Conservation (phyloP, 495 filamentous ascomycete species). For the Rhizodiscina lignyota region DNA sequence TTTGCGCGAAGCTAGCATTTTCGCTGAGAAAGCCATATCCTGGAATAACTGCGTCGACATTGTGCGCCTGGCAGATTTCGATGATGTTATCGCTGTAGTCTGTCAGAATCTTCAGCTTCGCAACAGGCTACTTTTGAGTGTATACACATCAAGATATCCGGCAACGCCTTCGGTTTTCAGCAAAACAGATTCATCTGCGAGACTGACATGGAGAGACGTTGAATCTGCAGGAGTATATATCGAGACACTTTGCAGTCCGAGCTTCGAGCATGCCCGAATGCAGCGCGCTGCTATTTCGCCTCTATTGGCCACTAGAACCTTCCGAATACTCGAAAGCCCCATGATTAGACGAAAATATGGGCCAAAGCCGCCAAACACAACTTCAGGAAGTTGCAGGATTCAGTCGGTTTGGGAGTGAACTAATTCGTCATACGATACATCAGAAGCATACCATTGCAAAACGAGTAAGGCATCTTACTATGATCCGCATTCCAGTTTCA, state of each 20-base stretch:
- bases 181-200: slow-evolving; percentile 27
- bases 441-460: too few relatives aligned
- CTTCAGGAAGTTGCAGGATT: too few relatives aligned
- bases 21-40: slow-evolving; percentile 45
- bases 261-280: slow-evolving; percentile 11
- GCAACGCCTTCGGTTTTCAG: slow-evolving; percentile 39
- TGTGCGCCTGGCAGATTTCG: slow-evolving; percentile 25
- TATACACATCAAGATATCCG: slow-evolving; percentile 36
- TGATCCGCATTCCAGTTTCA: too few relatives aligned
- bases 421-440: too few relatives aligned
- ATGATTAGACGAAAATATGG: too few relatives aligned
- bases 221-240: slow-evolving; percentile 5
- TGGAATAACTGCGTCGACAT: slow-evolving; percentile 34
- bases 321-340: slow-evolving; percentile 14
- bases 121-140: too few relatives aligned
- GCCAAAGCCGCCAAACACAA: too few relatives aligned
- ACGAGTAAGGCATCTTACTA: too few relatives aligned
- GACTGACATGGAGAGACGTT: slow-evolving; percentile 7
- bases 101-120: too few relatives aligned
- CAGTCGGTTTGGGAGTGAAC: too few relatives aligned
- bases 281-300: slow-evolving; percentile 40
- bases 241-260: slow-evolving; percentile 6
- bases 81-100: slow-evolving; percentile 31
- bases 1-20: slow-evolving; percentile 37
- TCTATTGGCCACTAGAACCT: slow-evolving; percentile 29